Base-by-base conservation (phyloP, 768 basidiomycete genomes). In the Gautieria morchelliformis region DNA sequence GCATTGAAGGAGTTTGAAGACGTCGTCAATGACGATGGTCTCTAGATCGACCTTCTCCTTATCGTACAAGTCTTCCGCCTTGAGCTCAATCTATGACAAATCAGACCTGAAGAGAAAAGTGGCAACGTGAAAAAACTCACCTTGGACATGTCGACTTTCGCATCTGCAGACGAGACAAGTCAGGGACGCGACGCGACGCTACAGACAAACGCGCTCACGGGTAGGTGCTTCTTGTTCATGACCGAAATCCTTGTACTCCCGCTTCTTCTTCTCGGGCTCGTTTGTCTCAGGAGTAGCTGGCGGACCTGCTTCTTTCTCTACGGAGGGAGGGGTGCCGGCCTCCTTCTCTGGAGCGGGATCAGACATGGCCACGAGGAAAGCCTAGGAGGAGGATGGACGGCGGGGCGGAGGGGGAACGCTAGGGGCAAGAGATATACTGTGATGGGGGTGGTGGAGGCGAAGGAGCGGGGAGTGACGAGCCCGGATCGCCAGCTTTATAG, bases 1-100 rank as follows among this genome's bases (percentile, higher is more conserved):
- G 70, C 91, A 94, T 71, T 97, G 93, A 52, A 98, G 85, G 52
- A 98, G 86, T 60, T 86, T 90, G 79, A 96, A 93, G 70, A 97
- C 94, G 66, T 97, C 95, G 64, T 93, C 92, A 69, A 98, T 88
- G 62, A 91, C 87, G 64, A 98, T 87, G 20, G 93, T 94, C 78
- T 97, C 95, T 59, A 98, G 78, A 73, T 98, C 95, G 73, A 98
- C 95, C 77, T 98, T 98, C 74, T 98, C 95, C 76, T 95, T 95
- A 73, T 96, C 93, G 70, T 96, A 97, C 51, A 93, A 74, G 70
- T 94, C 92, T 71, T 93, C 92, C 4, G 91, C 90, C 70, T 85
- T 92, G 64, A 94, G 79, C 72, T 93, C 87, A 60, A 94, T 93
- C 82, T 77, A 15, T 0, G 9, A 33, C 45, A 39, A 17, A 48